These are phyloP conservation scores for Petrea volubilis DNA, from an alignment of 257 asterid genomes.

Conservation along the genomic window DNA sequence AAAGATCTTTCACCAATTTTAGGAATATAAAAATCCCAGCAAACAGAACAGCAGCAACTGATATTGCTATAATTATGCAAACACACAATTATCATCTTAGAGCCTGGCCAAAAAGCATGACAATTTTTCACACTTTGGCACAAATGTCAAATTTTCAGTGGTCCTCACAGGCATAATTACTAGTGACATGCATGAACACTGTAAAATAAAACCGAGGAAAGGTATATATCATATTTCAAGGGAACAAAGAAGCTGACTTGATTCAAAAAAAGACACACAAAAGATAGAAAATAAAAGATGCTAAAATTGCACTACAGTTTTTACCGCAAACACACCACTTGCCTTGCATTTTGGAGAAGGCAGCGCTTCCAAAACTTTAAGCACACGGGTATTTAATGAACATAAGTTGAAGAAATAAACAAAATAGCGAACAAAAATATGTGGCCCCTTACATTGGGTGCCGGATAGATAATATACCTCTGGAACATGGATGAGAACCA, in stretches of 20 bases:
- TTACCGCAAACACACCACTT: background rate
- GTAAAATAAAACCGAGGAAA: background rate
- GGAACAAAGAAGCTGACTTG: background rate
- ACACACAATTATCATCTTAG: no score
- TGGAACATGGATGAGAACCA: constrained; percentile 96
- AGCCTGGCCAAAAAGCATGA: background rate
- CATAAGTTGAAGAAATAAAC: background rate
- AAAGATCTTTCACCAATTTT: no score
- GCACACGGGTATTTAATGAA: background rate
- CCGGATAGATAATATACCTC: constrained; percentile 53
- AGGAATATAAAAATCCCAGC: background rate
- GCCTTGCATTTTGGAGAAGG: background rate
- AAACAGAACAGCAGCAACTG: background rate
- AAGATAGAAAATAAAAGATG: background rate
- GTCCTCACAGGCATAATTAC: constrained; percentile 3
- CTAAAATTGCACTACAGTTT: no score
- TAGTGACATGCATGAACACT: background rate
- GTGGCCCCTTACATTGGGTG: no score
- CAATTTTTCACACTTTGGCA: background rate
- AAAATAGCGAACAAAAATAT: no score
- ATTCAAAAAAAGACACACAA: background rate
- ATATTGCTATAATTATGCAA: no score
- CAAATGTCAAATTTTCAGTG: background rate
- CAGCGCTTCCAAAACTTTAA: constrained; percentile 1
- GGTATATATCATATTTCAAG: background rate